Base-by-base conservation (phyloP, 495 filamentous ascomycete genomes). In the Collariella sp. region DNA sequence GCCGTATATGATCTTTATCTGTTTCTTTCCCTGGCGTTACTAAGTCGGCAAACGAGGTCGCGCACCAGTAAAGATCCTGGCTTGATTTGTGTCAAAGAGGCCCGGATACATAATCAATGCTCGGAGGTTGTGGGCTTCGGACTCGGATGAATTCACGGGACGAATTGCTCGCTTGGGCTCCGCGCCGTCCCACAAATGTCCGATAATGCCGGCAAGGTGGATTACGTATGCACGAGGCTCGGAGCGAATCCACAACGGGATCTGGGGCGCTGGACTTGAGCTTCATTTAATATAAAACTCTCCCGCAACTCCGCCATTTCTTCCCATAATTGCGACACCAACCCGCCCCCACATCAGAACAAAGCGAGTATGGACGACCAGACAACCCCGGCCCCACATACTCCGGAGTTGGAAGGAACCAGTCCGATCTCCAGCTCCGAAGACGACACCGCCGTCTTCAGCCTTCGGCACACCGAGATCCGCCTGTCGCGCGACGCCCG, bases 391-490 rank as follows among this genome's bases (percentile, higher is more conserved):
- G 39, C 51, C 20, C 38, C 38, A 29, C 42, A 43, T 18, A 7
- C 1, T 12, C 31, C 36, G 15, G 33, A 20, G 40, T 47, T 23
- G 31, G 29, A 55, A 44, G 26, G 26, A 19, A n/a, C n/a, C n/a
- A n/a, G n/a, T n/a, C 38, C 5, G 13, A 36, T 49, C 11, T 20
- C 45, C 20, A 41, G 42, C 6, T 43, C 49, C n/a, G 15, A 33
- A 26, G 56, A 59, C 19, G 57, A 60, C 54, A 54, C 48, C 0
- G 58, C 54, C 2, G 16, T 64, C 46, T 54, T 44, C 44, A 52
- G 46, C 20, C 46, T 61, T 20, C 43, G 40, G 5, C 58, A 57
- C 12, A 36, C 61, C 24, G 49, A 64, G 44, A 20, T 36, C 24
- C 52, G 58, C 52, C 55, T 52, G 57, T 55, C 52, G 10, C 52